phyloP scores from a whole-genome alignment of 192 early-diverging fungal genomes.

The Podila verticillata region DNA sequence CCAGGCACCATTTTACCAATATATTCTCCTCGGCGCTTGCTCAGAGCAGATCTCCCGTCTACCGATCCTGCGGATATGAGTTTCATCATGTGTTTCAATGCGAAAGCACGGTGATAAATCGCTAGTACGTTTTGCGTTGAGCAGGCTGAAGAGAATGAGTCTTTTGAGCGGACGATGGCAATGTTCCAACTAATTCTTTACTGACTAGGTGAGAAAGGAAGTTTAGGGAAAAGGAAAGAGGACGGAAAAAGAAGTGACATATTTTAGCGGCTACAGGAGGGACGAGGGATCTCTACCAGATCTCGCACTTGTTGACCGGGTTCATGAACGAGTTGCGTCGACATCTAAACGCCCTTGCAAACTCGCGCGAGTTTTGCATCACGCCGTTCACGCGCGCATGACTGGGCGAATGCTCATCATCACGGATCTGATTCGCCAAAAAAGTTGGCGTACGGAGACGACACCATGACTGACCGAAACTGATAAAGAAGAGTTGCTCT shows the following conservation, averaged over 20 bases:
- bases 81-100: neutral
- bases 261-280: too few species aligned
- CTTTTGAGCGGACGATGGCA: too few species aligned
- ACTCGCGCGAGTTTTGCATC: slow-evolving; percentile 66
- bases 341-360: slow-evolving; percentile 72
- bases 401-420: slow-evolving; percentile 67
- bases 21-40: slow-evolving; percentile 1
- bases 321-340: slow-evolving; percentile 66
- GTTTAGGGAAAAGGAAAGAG: too few species aligned
- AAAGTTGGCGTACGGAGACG: slow-evolving; percentile 18
- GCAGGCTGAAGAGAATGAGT: too few species aligned
- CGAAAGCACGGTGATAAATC: too few species aligned
- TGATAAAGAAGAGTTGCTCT: slow-evolving; percentile 73
- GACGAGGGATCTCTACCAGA: too few species aligned
- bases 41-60: slow-evolving; percentile 14
- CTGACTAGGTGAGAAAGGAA: neutral
- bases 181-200: too few species aligned
- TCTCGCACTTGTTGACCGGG: slow-evolving; percentile 59
- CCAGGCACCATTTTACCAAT: slow-evolving; percentile 2
- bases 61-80: slow-evolving; percentile 11
- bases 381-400: slow-evolving; percentile 69
- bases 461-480: slow-evolving; percentile 74
- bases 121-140: too few species aligned
- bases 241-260: too few species aligned
- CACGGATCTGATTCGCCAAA: slow-evolving; percentile 37